Percentiles rank a stretch among this genome's conserved stretches.
These are phyloP conservation scores for Cryptosporidium parvum DNA, from an alignment of 169 alveolate genomes.

Conservation along the genomic window DNA sequence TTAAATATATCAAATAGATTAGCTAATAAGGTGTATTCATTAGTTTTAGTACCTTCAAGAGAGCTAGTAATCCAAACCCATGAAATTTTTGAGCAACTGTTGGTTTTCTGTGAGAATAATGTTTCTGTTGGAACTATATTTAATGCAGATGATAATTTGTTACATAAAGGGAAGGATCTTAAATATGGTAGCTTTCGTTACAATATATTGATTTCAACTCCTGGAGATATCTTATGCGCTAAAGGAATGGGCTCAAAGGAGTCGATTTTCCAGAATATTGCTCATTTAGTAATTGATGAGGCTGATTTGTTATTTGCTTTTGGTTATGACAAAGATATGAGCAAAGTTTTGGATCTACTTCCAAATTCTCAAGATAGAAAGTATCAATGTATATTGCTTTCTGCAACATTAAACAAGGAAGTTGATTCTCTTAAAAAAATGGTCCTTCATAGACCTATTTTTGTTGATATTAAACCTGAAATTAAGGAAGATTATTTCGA, in stretches of 20 bases:
- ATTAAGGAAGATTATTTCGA: slow-evolving; percentile 2
- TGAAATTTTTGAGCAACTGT: slow-evolving; percentile 32
- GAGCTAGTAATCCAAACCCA: slow-evolving; percentile 59
- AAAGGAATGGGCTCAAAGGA: not conserved
- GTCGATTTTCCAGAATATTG: slow-evolving; percentile 11
- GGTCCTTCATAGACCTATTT: slow-evolving; percentile 49
- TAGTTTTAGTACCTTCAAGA: slow-evolving; percentile 64
- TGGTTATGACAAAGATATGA: slow-evolving; percentile 72
- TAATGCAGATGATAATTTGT: slow-evolving; percentile 55
- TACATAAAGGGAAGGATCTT: slow-evolving; percentile 21
- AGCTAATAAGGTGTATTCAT: slow-evolving; percentile 23
- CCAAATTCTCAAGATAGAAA: slow-evolving; percentile 65
- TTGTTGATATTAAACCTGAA: slow-evolving; percentile 28
- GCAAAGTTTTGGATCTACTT: slow-evolving; percentile 14
- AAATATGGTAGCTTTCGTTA: not conserved
- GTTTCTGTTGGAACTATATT: slow-evolving; percentile 48
- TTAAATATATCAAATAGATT: slow-evolving; percentile 17
- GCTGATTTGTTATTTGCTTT: slow-evolving; percentile 74
- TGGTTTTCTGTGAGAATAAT: slow-evolving; percentile 21
- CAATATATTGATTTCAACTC: slow-evolving; percentile 51
- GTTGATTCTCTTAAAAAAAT: slow-evolving; percentile 32
- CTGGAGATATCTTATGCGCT: slow-evolving; percentile 41
- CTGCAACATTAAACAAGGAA: slow-evolving; percentile 56
- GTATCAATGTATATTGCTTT: slow-evolving; percentile 61
- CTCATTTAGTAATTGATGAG: slow-evolving; percentile 44